Evolutionary conservation across 2,329 filamentous ascomycete genomes (phyloP), one percentile per base, ranked within the genome.

Genomic region (Fusarium pilosicola): DNA sequence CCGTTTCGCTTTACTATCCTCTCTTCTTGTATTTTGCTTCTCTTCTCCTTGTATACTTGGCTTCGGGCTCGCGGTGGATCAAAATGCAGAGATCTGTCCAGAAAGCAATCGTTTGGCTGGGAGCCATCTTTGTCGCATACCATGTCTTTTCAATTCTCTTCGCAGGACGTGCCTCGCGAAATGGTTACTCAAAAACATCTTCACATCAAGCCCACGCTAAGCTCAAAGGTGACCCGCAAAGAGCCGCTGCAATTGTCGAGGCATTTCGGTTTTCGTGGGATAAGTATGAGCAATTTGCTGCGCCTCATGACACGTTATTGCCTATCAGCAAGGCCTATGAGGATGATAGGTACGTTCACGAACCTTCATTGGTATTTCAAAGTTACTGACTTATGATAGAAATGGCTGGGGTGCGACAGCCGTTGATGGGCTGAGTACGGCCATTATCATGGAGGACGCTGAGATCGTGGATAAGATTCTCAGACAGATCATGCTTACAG

Each of bases 331-430:
- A 68, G 34, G 28, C 54, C 6, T 73, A 24, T 18, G 73, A 76
- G 28, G 44, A 76, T 17, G 74, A 76, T 49, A 65, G 73, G 74
- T 74, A 56, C 7, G 48, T 41, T 28, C 17, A 3, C 13, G 24
- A 13, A 38, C 22, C 20, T n/a, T 17, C 0, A 7, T 4, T 28
- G 18, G 4, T 6, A 26, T 24, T 32, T 32, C 5, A 32, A 32
- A 15, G 2, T 6, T 13, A 12, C 30, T 66, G 6, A 66, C 15
- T 4, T 17, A 0, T 7, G 4, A 9, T n/a, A 76, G 73, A 7
- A 76, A 76, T 46, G 74, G 73, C 7, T 76, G 74, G 74, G 74
- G 74, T 4, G 74, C 73, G 7, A 76, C 74, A 3, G 74, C 74
- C 3, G 71, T 76, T 3, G 74, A 76, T 55, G 73, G 65, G 2